Base-by-base conservation (phyloP, 2,329 filamentous ascomycete species). In the Penicillium thymicola region DNA sequence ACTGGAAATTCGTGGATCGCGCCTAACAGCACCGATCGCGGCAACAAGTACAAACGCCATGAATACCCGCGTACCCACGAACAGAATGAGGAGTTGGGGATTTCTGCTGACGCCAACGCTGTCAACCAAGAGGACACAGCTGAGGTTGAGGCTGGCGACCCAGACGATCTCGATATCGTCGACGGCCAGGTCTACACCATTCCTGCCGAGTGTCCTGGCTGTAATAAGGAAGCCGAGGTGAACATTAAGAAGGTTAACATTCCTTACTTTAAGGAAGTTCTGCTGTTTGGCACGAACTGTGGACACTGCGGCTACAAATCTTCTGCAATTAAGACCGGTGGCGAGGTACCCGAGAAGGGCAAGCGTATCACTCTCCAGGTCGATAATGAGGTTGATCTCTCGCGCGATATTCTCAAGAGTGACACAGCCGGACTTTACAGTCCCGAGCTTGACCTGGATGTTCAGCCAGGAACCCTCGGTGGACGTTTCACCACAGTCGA, bases 281-380 rank as follows among this genome's bases (percentile, higher is more conserved):
- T 97, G 40, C 82, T 99, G 67, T 97, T 96, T 90, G 92, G 88
- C 65, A 97, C 93, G 2, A 87, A 91, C 28, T 99, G 94, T 76
- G 88, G 93, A 28, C 82, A 88, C 73, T 99, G 94, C 72, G 93
- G 93, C 56, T 96, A 97, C 79, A 88, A 91, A 60, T 94, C 89
- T 65, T 97, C 96, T 75, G 94, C 99, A 73, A 91, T 99, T 72
- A 97, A 97, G 82, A 97, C 94, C 1, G 94, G 94, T 62, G 94
- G 94, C 53, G 92, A 89, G 68, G 88, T 99, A 23, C 94, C 94
- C 9, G 88, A 88, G 54, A 86, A 89, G 71, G 94, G 94, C 59
- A 89, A 89, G 74, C 88, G 87, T 64, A 95, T 97, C 66, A 92
- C 84, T 0, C 81, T 99, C 27, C 79, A 82, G 51, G 88, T 97